Conservation (phyloP, 2,329 filamentous ascomycete species). For the Xylariales sp. region DNA sequence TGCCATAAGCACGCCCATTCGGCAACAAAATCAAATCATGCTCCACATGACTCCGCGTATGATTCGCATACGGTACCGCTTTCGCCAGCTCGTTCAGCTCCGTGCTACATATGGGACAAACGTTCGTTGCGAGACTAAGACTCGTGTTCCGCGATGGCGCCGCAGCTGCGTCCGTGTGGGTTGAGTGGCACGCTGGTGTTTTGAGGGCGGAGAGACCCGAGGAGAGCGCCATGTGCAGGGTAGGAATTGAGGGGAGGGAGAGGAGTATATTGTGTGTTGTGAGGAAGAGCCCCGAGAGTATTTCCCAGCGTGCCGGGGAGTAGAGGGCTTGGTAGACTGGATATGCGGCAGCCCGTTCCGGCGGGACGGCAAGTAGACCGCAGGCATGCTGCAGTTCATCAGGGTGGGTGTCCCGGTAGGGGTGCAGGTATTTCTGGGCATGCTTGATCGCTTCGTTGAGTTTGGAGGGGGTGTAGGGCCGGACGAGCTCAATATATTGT, state of each 20-base stretch:
- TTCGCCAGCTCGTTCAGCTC: constrained; percentile 89
- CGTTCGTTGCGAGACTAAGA: constrained; percentile 56
- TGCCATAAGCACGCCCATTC: constrained; percentile 81
- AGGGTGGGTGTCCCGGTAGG: constrained; percentile 64
- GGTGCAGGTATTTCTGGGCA: constrained; percentile 74
- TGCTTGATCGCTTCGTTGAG: constrained; percentile 74
- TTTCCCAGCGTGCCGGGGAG: constrained; percentile 65
- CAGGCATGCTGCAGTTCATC: constrained; percentile 67
- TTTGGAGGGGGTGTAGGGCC: constrained; percentile 46
- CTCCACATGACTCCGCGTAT: constrained; percentile 90
- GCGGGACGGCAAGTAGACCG: constrained; percentile 72
- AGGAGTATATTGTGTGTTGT: constrained; percentile 83
- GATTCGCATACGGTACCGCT: constrained; percentile 88
- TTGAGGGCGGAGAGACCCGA: constrained; percentile 93
- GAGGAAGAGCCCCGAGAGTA: constrained; percentile 76
- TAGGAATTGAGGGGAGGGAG: constrained; percentile 72
- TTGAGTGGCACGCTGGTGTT: constrained; percentile 84
- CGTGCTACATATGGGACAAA: constrained; percentile 93
- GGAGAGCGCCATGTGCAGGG: constrained; percentile 85
- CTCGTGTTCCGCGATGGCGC: constrained; percentile 37
- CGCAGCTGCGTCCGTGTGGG: constrained; percentile 22
- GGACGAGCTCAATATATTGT: constrained; percentile 88
- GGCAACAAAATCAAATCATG: constrained; percentile 81
- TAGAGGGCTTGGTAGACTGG: constrained; percentile 58
- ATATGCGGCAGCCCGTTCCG: constrained; percentile 40